Base-by-base conservation (phyloP, 805 yeast species). In the Wickerhamomyces queroliae region DNA sequence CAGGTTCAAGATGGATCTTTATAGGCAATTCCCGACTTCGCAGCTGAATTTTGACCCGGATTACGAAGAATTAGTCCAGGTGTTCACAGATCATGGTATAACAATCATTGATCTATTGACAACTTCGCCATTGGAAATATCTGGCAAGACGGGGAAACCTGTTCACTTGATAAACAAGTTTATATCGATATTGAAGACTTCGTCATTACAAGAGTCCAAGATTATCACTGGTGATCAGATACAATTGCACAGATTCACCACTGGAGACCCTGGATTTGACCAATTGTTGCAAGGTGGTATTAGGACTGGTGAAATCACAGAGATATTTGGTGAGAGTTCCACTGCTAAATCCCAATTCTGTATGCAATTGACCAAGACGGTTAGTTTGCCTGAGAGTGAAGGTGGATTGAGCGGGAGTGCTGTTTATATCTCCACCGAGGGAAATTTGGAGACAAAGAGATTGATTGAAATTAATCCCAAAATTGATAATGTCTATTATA, bases 331-430 rank as follows among this genome's bases (percentile, higher is more conserved):
- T 0, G 83, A 82, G 20, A 78, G 95, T 37, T 85, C 95, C 0
- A 72, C 84, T 1, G 98, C 96, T 0, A 91, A 91, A 53, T 81
- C 96, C 0, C 95, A 90, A 48, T 61, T 90, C 4, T 62, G 84
- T 20, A 70, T 81, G 64, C 91, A 83, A 47, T 50, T 89, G 37
- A 68, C 83, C 2, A 62, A 78, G 3, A 63, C 78, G 2, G 76
- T 80, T 11, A 88, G 81, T 46, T 48, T 74, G 9, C 72, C 80
- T 0, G 34, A 20, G 10, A 62, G 56, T 15, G 46, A 61, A 27
- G 78, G 79, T 4, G 84, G 85, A 0, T 43, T 75, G 8, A 68
- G 62, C 15, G 59, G 63, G 40, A 66, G 70, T 39, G 74, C 78
- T n/a, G 74, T 89, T n/a, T 83, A 72, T 51, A 77, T 90, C 0